Evolutionary conservation across 768 basidiomycete species (phyloP).

Genomic region (Mycena filopes): DNA sequence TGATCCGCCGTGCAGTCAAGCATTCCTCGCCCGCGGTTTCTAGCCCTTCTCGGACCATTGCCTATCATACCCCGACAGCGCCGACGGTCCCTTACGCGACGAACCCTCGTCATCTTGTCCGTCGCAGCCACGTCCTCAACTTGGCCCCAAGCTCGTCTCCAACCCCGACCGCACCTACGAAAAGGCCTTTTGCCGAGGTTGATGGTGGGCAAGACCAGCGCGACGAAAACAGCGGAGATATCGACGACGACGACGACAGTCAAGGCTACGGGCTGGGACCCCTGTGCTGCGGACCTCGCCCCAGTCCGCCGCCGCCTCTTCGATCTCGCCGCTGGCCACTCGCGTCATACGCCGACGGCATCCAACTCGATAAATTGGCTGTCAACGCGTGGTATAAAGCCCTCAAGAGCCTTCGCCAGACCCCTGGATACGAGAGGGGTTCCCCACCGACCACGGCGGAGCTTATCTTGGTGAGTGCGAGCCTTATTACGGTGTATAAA

Average conservation of each 20-base stretch:
- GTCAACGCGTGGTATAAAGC: neutral
- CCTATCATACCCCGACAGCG: neutral
- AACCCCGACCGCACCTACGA: neutral
- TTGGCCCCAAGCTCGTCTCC: neutral
- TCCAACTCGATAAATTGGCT: neutral
- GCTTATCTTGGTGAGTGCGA: neutral
- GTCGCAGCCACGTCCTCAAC: neutral
- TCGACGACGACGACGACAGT: neutral
- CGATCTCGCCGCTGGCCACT: neutral
- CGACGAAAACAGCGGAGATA: neutral
- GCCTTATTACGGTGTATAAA: neutral
- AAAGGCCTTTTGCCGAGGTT: neutral
- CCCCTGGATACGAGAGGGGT: neutral
- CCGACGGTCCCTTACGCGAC: neutral
- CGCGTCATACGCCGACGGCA: neutral
- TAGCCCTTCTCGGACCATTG: neutral
- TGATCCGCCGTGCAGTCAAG: neutral
- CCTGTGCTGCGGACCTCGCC: neutral
- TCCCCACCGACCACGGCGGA: neutral
- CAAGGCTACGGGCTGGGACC: neutral
- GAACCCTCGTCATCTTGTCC: neutral
- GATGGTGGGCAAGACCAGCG: neutral
- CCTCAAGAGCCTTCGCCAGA: neutral
- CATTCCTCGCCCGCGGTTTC: neutral
- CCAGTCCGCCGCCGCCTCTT: neutral